phyloP scores from a whole-genome alignment of 257 asterid genomes.

The Perilla frutescens region DNA sequence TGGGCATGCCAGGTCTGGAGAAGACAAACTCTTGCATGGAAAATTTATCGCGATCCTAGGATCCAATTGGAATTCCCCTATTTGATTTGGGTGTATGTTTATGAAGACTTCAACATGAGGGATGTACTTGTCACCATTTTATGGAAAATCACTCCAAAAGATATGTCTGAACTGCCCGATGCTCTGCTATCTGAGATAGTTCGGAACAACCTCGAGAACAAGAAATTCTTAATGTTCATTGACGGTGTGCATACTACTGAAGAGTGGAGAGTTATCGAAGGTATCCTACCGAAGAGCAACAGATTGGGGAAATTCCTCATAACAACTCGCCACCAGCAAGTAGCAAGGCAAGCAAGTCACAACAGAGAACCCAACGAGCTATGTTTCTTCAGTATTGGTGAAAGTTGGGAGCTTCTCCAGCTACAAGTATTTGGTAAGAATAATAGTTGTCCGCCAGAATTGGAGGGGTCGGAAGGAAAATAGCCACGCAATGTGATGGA shows the following conservation, averaged over 20 bases:
- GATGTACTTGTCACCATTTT: conserved; percentile 27
- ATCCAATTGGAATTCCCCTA: neutral
- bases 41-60: neutral
- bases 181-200: conserved; percentile 21
- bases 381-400: neutral
- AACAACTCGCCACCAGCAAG: conserved; percentile 37
- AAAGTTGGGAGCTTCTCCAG: conserved; percentile 44
- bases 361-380: conserved; percentile 30
- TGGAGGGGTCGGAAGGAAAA: conserved; percentile 22
- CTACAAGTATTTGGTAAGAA: conserved; percentile 35
- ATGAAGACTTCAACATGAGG: conserved; percentile 24
- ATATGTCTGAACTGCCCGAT: conserved; percentile 1
- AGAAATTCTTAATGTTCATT: conserved; percentile 39
- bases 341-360: conserved; percentile 31
- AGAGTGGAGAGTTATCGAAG: conserved; percentile 33
- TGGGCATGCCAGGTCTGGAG: conserved; percentile 35
- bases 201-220: neutral
- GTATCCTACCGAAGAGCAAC: conserved; percentile 32
- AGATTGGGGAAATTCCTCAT: conserved; percentile 40
- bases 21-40: conserved; percentile 32
- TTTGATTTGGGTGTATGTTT: conserved; percentile 31
- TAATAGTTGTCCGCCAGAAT: conserved; percentile 20
- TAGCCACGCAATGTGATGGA: conserved; percentile 36
- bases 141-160: neutral
- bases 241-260: conserved; percentile 44